phyloP scores from a whole-genome alignment of 305 asterid genomes.

The Fraxinus ornus region DNA sequence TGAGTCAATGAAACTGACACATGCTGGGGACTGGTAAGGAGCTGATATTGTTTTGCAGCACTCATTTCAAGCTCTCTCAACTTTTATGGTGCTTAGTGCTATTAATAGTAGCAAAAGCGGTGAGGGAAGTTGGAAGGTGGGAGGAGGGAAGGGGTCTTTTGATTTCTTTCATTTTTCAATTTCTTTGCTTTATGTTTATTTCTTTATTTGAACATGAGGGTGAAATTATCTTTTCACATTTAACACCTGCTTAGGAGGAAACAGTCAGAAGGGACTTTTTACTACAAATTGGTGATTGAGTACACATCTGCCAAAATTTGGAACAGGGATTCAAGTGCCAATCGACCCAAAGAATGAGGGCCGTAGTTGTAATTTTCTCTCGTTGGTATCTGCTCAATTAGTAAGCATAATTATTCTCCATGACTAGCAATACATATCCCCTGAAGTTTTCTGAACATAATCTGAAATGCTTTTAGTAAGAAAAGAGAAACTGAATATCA shows the following conservation, averaged over 20 bases:
- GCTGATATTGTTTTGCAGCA: background rate
- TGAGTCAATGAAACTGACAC: background rate
- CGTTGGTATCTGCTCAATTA: background rate
- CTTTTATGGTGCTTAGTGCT: background rate
- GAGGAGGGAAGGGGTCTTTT: background rate
- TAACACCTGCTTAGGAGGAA: background rate
- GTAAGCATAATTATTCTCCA: slow-evolving; percentile 17
- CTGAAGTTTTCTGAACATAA: slow-evolving; percentile 6
- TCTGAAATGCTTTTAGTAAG: background rate
- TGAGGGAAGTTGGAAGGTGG: background rate
- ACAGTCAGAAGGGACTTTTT: background rate
- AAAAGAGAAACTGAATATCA: background rate
- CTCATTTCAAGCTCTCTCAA: background rate
- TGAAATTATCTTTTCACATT: background rate
- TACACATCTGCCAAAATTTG: background rate
- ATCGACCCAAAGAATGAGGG: background rate
- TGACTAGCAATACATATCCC: slow-evolving; percentile 8
- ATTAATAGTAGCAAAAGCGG: background rate
- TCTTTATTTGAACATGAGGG: background rate
- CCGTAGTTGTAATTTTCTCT: background rate
- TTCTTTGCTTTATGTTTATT: background rate
- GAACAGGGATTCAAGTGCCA: background rate
- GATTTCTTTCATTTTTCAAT: background rate
- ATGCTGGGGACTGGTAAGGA: background rate
- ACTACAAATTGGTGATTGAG: background rate